Evolutionary conservation across 148 eudicot species (phyloP).

Genomic region (Cornus suecica): DNA sequence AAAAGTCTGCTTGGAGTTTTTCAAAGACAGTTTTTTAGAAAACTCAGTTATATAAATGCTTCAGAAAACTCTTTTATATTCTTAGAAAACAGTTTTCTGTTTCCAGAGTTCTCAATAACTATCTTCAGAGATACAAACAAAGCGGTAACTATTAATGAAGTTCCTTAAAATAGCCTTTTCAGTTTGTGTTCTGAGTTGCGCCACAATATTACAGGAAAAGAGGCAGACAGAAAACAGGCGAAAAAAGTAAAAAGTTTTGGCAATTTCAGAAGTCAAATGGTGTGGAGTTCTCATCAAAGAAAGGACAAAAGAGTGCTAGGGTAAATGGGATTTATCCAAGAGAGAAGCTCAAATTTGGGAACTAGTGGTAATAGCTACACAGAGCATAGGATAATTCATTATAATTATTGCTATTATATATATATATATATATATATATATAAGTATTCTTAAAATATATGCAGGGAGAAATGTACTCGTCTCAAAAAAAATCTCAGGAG

Average conservation of each 20-base stretch:
- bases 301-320: slow-evolving; percentile 26
- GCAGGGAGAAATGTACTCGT: too few species aligned
- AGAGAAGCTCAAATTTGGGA: slow-evolving; percentile 36
- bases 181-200: not conserved
- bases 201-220: slow-evolving; percentile 25
- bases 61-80: not conserved
- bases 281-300: slow-evolving; percentile 4
- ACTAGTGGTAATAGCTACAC: slow-evolving; percentile 10
- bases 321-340: slow-evolving; percentile 41
- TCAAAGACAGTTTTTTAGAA: not conserved
- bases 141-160: not conserved
- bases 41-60: not conserved
- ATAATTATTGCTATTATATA: too few species aligned
- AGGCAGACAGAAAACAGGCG: slow-evolving; percentile 12
- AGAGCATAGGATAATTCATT: too few species aligned
- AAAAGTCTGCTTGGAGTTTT: too few species aligned
- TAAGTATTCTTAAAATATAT: too few species aligned
- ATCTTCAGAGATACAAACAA: too few species aligned
- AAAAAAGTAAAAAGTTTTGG: slow-evolving; percentile 9
- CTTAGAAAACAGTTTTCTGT: too few species aligned
- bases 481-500: too few species aligned
- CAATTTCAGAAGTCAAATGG: slow-evolving; percentile 12
- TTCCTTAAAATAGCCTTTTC: not conserved
- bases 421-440: too few species aligned
- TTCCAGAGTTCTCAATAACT: too few species aligned